Evolutionary conservation across 495 filamentous ascomycete genomes (phyloP), one percentile per base, ranked within the genome.

Genomic region (Lasiosphaeris hirsuta): DNA sequence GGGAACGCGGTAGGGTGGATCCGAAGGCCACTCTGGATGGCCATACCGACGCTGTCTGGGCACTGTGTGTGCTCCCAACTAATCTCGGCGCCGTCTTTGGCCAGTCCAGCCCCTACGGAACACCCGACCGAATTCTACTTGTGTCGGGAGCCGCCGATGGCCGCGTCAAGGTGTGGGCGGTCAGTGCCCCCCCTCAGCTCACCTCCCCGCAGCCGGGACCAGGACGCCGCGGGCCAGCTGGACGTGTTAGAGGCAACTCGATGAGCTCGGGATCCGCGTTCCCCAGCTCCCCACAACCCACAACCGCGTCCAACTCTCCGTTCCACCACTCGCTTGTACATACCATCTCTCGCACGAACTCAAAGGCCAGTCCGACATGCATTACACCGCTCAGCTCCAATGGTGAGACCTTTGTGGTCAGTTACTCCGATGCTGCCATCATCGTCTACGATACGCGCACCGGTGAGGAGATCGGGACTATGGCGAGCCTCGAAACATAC

Each of bases 1-100:
- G 94, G 94, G 92, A 97, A 75, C 79, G 90, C 13, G 93, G 93
- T 10, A 77, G 92, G 38, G 90, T 98, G 39, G 95, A 96, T 69
- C 91, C 93, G 6, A 97, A 97, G 70, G 93, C 91, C 4, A 98
- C 93, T 1, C 75, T 98, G 18, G 89, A 96, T 58, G 92, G 91
- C 5, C 94, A 98, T 65, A 96, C 87, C 1, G 94, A 97, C 72
- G 90, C 91, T 6, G 90, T 98, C 3, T 98, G 94, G 94, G 86
- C 90, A 7, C 85, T 98, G 18, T 97, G 92, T 60, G 89, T 97
- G 7, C 82, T 98, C 8, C 94, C 95, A n/a, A 85, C 88, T 0
- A 89, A 92, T 1, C 81, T 86, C 15, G 88, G 85, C 7, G 79
- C 85, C 36, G 78, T 95, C 13, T 93, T 94, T 63, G 90, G 91